Conservation (phyloP, 1,139 yeast genomes). For the Protomyces macrosporus region DNA sequence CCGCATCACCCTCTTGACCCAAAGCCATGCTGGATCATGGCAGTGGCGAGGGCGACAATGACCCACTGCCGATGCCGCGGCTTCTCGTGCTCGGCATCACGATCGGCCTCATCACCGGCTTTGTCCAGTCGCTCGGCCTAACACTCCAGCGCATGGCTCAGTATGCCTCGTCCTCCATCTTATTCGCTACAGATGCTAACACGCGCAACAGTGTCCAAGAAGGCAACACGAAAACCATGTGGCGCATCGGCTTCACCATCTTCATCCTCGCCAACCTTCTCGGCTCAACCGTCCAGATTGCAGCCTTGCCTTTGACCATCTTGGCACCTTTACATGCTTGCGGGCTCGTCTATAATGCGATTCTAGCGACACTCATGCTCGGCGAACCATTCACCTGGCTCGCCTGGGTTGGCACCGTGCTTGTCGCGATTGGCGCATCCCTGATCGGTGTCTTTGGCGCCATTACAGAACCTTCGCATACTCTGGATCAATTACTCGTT, state of each 20-base stretch:
- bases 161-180: slow-evolving; percentile 35
- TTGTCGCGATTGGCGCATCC: slow-evolving; percentile 70
- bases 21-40: too few relatives aligned
- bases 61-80: slow-evolving; percentile 7
- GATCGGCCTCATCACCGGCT: slow-evolving; percentile 67
- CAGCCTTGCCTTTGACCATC: slow-evolving; percentile 75
- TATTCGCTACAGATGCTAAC: slow-evolving; percentile 36
- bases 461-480: slow-evolving; percentile 50
- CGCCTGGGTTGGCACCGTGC: slow-evolving; percentile 50
- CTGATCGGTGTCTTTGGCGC: slow-evolving; percentile 73
- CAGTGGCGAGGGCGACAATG: too few relatives aligned
- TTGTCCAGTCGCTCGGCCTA: slow-evolving; percentile 73
- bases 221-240: slow-evolving; percentile 40
- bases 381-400: slow-evolving; percentile 55
- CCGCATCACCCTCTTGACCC: too few relatives aligned
- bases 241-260: slow-evolving; percentile 69
- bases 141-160: slow-evolving; percentile 82
- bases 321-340: slow-evolving; percentile 80
- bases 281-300: slow-evolving; percentile 78
- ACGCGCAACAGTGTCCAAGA: slow-evolving; percentile 11
- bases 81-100: slow-evolving; percentile 33
- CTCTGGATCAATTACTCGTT: slow-evolving; percentile 45
- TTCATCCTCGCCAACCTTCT: slow-evolving; percentile 70
- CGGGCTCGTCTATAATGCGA: slow-evolving; percentile 77
- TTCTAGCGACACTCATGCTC: slow-evolving; percentile 64